Evolutionary conservation across 75 land plant genomes (phyloP).

Genomic region (Cupressus sempervirens): DNA sequence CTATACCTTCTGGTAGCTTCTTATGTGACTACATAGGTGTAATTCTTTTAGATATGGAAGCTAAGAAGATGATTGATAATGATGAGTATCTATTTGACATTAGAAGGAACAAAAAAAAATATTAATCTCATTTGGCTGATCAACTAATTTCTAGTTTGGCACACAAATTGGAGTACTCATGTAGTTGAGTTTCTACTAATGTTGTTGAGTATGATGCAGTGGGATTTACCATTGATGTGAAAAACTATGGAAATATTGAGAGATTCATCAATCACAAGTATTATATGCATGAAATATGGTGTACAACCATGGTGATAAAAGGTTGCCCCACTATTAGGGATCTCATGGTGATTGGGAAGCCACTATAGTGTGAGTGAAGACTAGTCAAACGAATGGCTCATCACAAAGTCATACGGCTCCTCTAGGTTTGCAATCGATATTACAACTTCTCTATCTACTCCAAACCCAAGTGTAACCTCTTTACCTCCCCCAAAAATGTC

Average conservation of each 20-base stretch:
- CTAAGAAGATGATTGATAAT: conserved; percentile 6
- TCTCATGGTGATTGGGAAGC: too few species aligned
- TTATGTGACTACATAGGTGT: conserved; percentile 19
- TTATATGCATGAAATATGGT: conserved; percentile 56
- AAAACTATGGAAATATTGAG: conserved; percentile 36
- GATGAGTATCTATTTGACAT: conserved; percentile 25
- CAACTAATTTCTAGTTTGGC: conserved; percentile 25
- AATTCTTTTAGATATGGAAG: conserved; percentile 23
- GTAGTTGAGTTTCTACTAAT: neutral
- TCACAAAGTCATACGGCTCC: too few species aligned
- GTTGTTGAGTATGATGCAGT: conserved; percentile 32
- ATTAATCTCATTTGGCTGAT: conserved; percentile 33
- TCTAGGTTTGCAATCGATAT: too few species aligned
- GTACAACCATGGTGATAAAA: conserved; percentile 50
- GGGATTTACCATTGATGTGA: conserved; percentile 55
- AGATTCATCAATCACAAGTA: conserved; percentile 58
- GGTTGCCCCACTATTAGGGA: conserved; percentile 52
- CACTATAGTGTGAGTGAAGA: too few species aligned
- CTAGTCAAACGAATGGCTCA: too few species aligned
- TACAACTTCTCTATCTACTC: too few species aligned
- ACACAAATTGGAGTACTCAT: conserved; percentile 11
- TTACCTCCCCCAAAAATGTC: too few species aligned
- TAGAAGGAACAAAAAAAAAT: conserved; percentile 26
- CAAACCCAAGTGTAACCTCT: too few species aligned
- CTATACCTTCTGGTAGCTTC: conserved; percentile 13